A percentile compares a stretch with the other conserved stretches of the same genome.
phyloP scores from a whole-genome alignment of 306 rosid genomes.

The Pterocarpus macrocarpus region DNA sequence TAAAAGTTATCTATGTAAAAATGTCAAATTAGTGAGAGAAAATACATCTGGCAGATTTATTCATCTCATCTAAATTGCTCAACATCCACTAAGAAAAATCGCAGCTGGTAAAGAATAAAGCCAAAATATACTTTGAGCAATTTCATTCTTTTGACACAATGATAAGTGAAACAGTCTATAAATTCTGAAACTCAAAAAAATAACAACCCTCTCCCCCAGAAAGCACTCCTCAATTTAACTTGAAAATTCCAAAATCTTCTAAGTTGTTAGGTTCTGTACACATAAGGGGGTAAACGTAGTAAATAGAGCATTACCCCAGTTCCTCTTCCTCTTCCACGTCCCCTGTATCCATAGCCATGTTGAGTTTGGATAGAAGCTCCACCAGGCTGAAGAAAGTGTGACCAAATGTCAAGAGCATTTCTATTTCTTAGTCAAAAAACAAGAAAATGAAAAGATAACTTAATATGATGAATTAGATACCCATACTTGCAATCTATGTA shows the following conservation, averaged over 20 bases:
- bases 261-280: neutral
- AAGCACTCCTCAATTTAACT: neutral
- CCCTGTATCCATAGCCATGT: constrained; percentile 66
- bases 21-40: constrained; percentile 6
- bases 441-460: constrained; percentile 9
- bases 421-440: neutral
- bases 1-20: neutral
- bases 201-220: neutral
- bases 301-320: constrained; percentile 65
- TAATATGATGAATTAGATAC: neutral
- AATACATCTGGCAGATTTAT: neutral
- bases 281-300: neutral
- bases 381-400: constrained; percentile 60
- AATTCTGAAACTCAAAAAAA: neutral
- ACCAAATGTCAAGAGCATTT: constrained; percentile 43
- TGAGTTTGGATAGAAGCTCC: constrained; percentile 63
- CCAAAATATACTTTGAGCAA: too few relatives aligned
- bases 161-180: neutral
- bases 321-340: constrained; percentile 84
- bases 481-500: neutral
- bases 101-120: too few relatives aligned
- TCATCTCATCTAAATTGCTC: neutral
- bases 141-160: neutral
- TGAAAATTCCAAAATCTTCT: neutral
- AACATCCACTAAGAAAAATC: neutral